Evolutionary conservation across 495 filamentous ascomycete genomes (phyloP).

Genomic region (Penicillium canariense): DNA sequence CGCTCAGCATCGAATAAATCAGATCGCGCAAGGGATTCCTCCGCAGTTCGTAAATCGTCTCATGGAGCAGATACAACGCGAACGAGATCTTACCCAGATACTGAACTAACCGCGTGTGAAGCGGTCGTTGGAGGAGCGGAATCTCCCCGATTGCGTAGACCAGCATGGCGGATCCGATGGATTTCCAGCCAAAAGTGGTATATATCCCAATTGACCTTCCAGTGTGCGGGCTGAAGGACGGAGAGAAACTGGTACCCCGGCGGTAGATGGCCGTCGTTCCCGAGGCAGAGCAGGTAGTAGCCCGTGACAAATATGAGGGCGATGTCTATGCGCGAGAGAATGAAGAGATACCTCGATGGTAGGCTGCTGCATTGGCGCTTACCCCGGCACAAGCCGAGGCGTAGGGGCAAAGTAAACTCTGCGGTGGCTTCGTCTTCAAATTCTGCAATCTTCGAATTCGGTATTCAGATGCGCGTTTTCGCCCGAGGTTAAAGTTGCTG

Average conservation of each 20-base stretch:
- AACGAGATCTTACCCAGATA: slow-evolving; percentile 34
- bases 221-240: slow-evolving; percentile 17
- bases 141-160: slow-evolving; percentile 24
- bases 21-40: slow-evolving; percentile 47
- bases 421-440: background rate
- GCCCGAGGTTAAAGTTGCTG: slow-evolving; percentile 19
- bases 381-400: background rate
- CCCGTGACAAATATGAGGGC: slow-evolving; percentile 17
- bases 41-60: slow-evolving; percentile 8
- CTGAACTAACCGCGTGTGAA: slow-evolving; percentile 20
- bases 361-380: background rate
- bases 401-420: background rate
- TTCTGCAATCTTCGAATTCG: slow-evolving; percentile 11
- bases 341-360: background rate
- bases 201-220: slow-evolving; percentile 23
- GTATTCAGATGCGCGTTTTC: slow-evolving; percentile 1
- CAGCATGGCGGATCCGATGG: slow-evolving; percentile 19
- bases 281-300: slow-evolving; percentile 27
- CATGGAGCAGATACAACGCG: slow-evolving; percentile 26
- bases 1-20: slow-evolving; percentile 22
- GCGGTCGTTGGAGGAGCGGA: slow-evolving; percentile 18
- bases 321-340: slow-evolving; percentile 1
- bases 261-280: slow-evolving; percentile 22
- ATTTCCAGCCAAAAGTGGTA: slow-evolving; percentile 24
- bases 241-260: slow-evolving; percentile 23